Evolutionary conservation across 805 yeast species (phyloP).

Genomic region (Kazachstania africana): DNA sequence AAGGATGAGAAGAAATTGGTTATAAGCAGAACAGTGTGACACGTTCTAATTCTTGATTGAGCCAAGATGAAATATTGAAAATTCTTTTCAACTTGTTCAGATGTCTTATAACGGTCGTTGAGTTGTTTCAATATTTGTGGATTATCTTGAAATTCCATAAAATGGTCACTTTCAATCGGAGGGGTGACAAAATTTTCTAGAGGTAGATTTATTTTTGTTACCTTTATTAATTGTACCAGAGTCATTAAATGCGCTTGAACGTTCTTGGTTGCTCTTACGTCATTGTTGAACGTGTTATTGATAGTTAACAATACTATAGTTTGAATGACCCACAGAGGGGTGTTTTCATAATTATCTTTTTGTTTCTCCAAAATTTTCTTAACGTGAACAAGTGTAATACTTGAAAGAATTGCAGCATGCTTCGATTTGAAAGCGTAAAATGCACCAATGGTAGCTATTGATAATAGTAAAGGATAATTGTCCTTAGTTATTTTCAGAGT

Average conservation of each 20-base stretch:
- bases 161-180: slow-evolving; percentile 30
- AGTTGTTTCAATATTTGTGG: slow-evolving; percentile 32
- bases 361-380: slow-evolving; percentile 52
- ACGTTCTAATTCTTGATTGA: slow-evolving; percentile 70
- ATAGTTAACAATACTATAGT: slow-evolving; percentile 70
- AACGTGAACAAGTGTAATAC: slow-evolving; percentile 55
- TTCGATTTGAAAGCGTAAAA: slow-evolving; percentile 69
- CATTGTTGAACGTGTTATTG: slow-evolving; percentile 69
- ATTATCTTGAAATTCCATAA: slow-evolving; percentile 36
- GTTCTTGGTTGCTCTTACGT: slow-evolving; percentile 55
- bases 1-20: slow-evolving; percentile 43
- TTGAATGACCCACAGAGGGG: slow-evolving; percentile 83
- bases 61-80: slow-evolving; percentile 46
- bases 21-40: slow-evolving; percentile 51
- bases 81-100: slow-evolving; percentile 24
- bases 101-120: slow-evolving; percentile 18
- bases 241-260: slow-evolving; percentile 75
- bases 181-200: slow-evolving; percentile 35
- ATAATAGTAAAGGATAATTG: slow-evolving; percentile 55
- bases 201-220: slow-evolving; percentile 56
- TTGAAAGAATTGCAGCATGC: slow-evolving; percentile 60
- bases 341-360: slow-evolving; percentile 35
- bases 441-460: slow-evolving; percentile 85
- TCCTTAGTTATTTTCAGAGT: slow-evolving; percentile 39
- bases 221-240: slow-evolving; percentile 63